These are phyloP conservation scores for Candolleomyces aberdarensis DNA, from an alignment of 768 basidiomycete genomes.

Conservation along the genomic window DNA sequence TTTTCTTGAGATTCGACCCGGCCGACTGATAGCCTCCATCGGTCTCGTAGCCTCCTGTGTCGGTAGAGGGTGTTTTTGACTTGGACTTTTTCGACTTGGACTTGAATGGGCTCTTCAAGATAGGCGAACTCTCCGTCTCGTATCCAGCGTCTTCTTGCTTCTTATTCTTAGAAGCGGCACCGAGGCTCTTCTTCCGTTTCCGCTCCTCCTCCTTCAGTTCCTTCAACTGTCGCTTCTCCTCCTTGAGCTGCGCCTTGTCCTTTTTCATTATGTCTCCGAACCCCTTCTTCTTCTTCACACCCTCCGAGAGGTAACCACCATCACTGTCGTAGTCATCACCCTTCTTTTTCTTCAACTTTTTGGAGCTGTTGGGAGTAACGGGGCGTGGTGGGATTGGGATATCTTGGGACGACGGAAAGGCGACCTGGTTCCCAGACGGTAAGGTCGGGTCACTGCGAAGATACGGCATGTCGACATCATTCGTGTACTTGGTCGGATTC, in stretches of 20 bases:
- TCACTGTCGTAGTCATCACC: constrained; percentile 52
- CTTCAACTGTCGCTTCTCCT: constrained; percentile 16
- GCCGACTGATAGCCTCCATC: constrained; percentile 31
- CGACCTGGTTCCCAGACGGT: neutral
- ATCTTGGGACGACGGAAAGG: constrained; percentile 4
- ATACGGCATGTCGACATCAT: neutral
- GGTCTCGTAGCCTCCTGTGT: constrained; percentile 36
- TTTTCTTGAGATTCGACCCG: constrained; percentile 25
- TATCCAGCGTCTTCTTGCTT: constrained; percentile 21
- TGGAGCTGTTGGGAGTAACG: constrained; percentile 19
- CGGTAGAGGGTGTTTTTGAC: constrained; percentile 14
- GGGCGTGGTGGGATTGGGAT: constrained; percentile 20
- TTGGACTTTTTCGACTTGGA: constrained; percentile 27
- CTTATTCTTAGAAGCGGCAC: constrained; percentile 10
- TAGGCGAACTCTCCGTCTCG: constrained; percentile 25
- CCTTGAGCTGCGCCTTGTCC: constrained; percentile 20
- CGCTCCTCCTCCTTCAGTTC: constrained; percentile 18
- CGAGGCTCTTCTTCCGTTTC: constrained; percentile 9
- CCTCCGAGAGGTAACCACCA: constrained; percentile 48
- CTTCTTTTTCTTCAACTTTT: constrained; percentile 42
- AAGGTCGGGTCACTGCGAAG: neutral
- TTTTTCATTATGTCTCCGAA: constrained; percentile 10
- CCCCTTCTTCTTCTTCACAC: constrained; percentile 23
- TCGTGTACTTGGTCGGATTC: neutral
- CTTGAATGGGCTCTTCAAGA: constrained; percentile 13